Percentiles rank a stretch among this genome's conserved stretches.
Conservation (phyloP, 371 early-diverging fungal genomes). For the Mucor saturninus region DNA sequence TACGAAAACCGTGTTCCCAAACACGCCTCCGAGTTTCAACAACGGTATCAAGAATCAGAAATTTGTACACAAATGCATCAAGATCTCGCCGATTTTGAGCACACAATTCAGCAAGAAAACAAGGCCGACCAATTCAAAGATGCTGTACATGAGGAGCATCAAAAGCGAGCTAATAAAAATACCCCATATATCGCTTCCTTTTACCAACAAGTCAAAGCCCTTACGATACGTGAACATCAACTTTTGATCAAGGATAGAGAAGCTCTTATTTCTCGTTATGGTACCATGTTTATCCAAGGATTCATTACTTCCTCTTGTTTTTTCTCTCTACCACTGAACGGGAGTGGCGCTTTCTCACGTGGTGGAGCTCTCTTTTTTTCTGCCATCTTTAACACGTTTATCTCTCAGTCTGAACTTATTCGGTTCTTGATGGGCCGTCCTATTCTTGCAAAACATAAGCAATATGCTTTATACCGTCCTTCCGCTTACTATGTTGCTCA, state of each 20-base stretch:
- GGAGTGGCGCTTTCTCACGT: constrained; percentile 71
- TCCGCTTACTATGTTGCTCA: constrained; percentile 67
- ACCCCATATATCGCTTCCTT: constrained; percentile 68
- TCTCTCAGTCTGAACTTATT: constrained; percentile 59
- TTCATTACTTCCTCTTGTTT: constrained; percentile 75
- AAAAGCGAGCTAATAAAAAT: constrained; percentile 54
- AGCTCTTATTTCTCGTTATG: constrained; percentile 59
- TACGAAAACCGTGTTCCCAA: constrained; percentile 53
- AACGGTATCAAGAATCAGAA: constrained; percentile 43
- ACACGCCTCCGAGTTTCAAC: constrained; percentile 56
- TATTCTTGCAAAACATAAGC: constrained; percentile 72
- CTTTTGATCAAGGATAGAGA: constrained; percentile 54
- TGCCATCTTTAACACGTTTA: constrained; percentile 59
- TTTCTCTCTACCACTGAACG: constrained; percentile 52
- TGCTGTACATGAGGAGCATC: constrained; percentile 58
- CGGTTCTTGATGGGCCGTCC: constrained; percentile 61
- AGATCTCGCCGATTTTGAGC: constrained; percentile 49
- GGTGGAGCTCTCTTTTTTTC: constrained; percentile 73
- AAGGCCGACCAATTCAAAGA: constrained; percentile 54
- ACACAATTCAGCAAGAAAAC: constrained; percentile 27
- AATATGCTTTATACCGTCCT: constrained; percentile 69
- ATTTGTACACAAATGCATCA: constrained; percentile 37
- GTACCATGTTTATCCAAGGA: constrained; percentile 65
- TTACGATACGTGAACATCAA: constrained; percentile 67
- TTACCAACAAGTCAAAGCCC: constrained; percentile 62